Conservation (phyloP, 169 alveolate species). For the Plasmodium yoelii region DNA sequence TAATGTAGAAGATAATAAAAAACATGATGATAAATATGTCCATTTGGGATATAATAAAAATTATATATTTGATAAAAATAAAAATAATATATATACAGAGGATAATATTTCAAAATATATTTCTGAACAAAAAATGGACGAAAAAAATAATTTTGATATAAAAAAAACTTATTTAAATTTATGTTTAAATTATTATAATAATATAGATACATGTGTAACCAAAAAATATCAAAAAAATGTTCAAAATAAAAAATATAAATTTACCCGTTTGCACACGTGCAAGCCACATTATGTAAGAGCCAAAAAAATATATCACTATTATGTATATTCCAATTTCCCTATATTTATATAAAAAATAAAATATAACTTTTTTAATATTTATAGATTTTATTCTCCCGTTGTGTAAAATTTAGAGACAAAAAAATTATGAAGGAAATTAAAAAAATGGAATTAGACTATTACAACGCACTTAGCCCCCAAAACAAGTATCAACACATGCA, state of each 20-base stretch:
- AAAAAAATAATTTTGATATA: conserved; percentile 3
- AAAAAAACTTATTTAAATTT: conserved; percentile 43
- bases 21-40: conserved; percentile 52
- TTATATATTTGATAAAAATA: conserved; percentile 26
- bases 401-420: conserved; percentile 44
- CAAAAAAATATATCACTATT: background rate
- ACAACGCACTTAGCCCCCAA: conserved; percentile 17
- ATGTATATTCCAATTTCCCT: too few species aligned
- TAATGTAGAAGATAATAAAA: background rate
- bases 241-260: conserved; percentile 41
- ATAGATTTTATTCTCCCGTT: conserved; percentile 45
- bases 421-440: conserved; percentile 62
- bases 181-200: conserved; percentile 54
- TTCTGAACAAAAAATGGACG: background rate
- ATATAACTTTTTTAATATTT: conserved; percentile 1
- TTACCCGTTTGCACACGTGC: conserved; percentile 59
- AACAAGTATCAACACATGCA: too few species aligned
- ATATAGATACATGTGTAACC: conserved; percentile 45
- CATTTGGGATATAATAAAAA: conserved; percentile 33
- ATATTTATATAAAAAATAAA: too few species aligned
- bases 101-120: conserved; percentile 37
- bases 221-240: conserved; percentile 53
- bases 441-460: conserved; percentile 48
- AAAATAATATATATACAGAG: conserved; percentile 42
- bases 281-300: conserved; percentile 62